A percentile compares a stretch with the other conserved stretches of the same genome.
Evolutionary conservation across 768 basidiomycete species (phyloP).

Genomic region (Podaxis carcinomalis): DNA sequence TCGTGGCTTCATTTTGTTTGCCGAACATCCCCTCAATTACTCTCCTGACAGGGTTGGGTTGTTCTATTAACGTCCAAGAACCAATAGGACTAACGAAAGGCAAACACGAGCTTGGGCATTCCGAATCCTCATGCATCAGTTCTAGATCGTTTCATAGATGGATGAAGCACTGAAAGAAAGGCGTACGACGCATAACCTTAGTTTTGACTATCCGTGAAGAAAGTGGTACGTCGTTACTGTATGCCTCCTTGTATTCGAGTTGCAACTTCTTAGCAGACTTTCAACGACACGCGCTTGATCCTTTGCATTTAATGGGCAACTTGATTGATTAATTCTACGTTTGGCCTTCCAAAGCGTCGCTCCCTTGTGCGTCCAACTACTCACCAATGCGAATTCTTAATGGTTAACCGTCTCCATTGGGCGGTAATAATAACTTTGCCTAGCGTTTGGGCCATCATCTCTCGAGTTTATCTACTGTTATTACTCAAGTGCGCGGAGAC

Average conservation of each 20-base stretch:
- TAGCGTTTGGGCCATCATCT: not conserved
- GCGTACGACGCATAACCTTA: not conserved
- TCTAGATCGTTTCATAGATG: not conserved
- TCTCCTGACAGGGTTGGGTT: not conserved
- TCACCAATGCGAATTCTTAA: not conserved
- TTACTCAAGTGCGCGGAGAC: not conserved
- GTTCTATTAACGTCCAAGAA: not conserved
- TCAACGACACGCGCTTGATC: slow-evolving; percentile 4
- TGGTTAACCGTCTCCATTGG: not conserved
- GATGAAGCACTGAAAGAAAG: not conserved
- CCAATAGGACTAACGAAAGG: not conserved
- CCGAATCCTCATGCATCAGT: slow-evolving; percentile 1
- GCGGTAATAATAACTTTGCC: not conserved
- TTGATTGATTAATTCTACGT: not conserved
- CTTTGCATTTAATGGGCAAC: not conserved
- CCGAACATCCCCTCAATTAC: not conserved
- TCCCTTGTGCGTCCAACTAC: not conserved
- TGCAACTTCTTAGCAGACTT: not conserved
- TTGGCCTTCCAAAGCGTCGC: not conserved
- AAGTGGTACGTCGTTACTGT: not conserved
- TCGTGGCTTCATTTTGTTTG: not conserved
- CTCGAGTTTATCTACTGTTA: not conserved
- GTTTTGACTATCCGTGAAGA: not conserved
- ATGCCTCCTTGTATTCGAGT: not conserved
- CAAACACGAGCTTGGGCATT: slow-evolving; percentile 5